phyloP scores from a whole-genome alignment of 441 rosid species.

The Pelargonium citronellum region DNA sequence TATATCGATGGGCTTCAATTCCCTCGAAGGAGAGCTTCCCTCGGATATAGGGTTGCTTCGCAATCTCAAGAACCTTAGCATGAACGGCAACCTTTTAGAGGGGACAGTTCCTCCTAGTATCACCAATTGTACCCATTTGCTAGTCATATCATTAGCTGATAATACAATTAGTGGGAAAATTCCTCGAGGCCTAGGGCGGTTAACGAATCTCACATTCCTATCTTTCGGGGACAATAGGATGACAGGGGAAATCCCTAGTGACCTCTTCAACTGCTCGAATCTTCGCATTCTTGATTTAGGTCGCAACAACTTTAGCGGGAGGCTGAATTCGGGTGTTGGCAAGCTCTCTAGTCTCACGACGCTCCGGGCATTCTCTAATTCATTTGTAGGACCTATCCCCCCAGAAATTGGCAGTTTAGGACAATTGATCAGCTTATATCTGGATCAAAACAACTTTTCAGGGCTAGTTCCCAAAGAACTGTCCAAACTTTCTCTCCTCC shows the following conservation, averaged over 20 bases:
- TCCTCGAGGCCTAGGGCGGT: conserved; percentile 49
- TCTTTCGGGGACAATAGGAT: conserved; percentile 40
- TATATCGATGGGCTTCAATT: conserved; percentile 51
- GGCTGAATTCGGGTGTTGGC: conserved; percentile 50
- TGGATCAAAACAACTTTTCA: conserved; percentile 46
- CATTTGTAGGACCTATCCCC: conserved; percentile 57
- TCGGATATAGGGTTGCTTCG: conserved; percentile 50
- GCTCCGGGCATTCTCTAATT: conserved; percentile 35
- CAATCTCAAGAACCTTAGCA: conserved; percentile 55
- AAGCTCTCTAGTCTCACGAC: conserved; percentile 43
- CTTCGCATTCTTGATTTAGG: conserved; percentile 29
- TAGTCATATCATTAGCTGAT: conserved; percentile 27
- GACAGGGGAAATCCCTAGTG: conserved; percentile 69
- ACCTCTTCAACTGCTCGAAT: conserved; percentile 61
- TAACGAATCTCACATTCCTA: conserved; percentile 44
- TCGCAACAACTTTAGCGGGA: conserved; percentile 52
- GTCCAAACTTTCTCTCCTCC: conserved; percentile 54
- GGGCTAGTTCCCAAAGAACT: conserved; percentile 56
- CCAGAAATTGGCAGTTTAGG: conserved; percentile 54
- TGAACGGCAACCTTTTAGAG: conserved; percentile 43
- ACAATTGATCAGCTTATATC: conserved; percentile 36
- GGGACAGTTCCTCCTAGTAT: conserved; percentile 72
- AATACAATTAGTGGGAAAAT: conserved; percentile 51
- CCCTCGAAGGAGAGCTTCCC: conserved; percentile 58
- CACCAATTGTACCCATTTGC: conserved; percentile 56